A percentile compares a stretch with the other conserved stretches of the same genome.
Evolutionary conservation across 306 rosid species (phyloP).

Genomic region (Chamaecrista fasciculata): DNA sequence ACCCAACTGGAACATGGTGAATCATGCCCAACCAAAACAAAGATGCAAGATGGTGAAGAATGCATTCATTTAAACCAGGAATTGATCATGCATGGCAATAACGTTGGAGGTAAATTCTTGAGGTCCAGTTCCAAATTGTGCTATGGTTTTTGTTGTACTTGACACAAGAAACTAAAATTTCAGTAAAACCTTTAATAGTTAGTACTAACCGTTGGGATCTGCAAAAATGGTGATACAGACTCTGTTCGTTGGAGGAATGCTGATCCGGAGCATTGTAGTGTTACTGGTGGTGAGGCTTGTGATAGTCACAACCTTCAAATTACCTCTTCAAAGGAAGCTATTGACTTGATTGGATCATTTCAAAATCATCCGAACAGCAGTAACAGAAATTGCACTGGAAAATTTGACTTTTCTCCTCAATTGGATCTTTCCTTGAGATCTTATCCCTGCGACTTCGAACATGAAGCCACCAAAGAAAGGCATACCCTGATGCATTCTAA

Average conservation of each 20-base stretch:
- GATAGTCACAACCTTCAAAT: constrained; percentile 47
- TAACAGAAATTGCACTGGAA: constrained; percentile 48
- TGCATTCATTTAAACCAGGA: constrained; percentile 38
- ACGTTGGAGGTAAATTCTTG: constrained; percentile 51
- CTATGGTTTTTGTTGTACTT: constrained; percentile 15
- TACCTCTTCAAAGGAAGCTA: constrained; percentile 58
- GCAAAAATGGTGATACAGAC: constrained; percentile 42
- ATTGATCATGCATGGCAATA: constrained; percentile 38
- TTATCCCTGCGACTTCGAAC: constrained; percentile 48
- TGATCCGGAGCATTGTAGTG: constrained; percentile 42
- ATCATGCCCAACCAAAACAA: constrained; percentile 39
- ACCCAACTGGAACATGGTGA: constrained; percentile 42
- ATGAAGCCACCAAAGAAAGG: constrained; percentile 54
- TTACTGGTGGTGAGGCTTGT: constrained; percentile 49
- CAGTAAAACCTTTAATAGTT: constrained; percentile 17
- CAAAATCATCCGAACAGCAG: constrained; percentile 41
- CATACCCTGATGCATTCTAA: constrained; percentile 65
- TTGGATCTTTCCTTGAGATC: constrained; percentile 89
- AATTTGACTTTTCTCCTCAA: constrained; percentile 53
- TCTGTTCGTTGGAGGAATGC: constrained; percentile 40
- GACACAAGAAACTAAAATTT: constrained; percentile 32
- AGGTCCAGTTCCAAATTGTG: background rate
- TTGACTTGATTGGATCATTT: constrained; percentile 67
- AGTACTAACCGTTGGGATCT: constrained; percentile 45
- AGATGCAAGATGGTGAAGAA: constrained; percentile 47